Conservation (phyloP, 2,329 filamentous ascomycete species). For the Neurospora crassa region DNA sequence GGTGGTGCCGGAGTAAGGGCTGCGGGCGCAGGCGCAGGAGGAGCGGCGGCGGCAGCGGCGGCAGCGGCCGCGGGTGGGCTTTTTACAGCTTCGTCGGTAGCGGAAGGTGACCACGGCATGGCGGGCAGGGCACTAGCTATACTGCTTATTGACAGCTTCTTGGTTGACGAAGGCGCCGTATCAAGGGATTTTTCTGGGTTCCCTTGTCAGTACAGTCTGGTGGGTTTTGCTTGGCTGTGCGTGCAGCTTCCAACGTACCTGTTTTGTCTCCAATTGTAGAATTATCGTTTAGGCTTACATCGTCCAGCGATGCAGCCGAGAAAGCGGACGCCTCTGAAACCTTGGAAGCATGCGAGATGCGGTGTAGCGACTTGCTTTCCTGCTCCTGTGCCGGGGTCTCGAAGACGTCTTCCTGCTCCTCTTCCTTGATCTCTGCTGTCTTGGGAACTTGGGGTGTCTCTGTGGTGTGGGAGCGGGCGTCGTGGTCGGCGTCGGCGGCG, state of each 20-base stretch:
- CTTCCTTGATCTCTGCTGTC: constrained; percentile 6
- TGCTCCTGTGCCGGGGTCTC: constrained; percentile 12
- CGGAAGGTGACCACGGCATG: constrained; percentile 59
- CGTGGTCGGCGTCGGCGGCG: constrained; percentile 16
- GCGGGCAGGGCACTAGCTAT: constrained; percentile 64
- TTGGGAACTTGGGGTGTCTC: constrained; percentile 16
- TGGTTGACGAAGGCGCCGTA: constrained; percentile 35
- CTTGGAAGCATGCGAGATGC: constrained; percentile 29
- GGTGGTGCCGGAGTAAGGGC: constrained; percentile 26
- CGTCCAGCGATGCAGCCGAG: constrained; percentile 37
- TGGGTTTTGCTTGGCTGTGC: constrained; percentile 15
- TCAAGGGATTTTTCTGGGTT: constrained; percentile 16
- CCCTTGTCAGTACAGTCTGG: neutral
- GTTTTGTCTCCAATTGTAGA: constrained; percentile 11
- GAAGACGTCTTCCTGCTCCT: neutral
- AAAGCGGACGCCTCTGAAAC: neutral
- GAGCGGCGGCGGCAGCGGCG: constrained; percentile 22
- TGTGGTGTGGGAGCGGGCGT: constrained; percentile 16
- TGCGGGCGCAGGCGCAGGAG: constrained; percentile 19
- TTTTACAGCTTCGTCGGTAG: constrained; percentile 39
- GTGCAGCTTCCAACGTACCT: neutral
- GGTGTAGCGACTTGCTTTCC: constrained; percentile 20
- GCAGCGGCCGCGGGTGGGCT: constrained; percentile 26
- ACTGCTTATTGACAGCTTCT: constrained; percentile 56
- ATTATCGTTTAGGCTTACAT: constrained; percentile 60